These are phyloP conservation scores for Phylloporus gajari DNA, from an alignment of 1,284 basidiomycete species.

Conservation along the genomic window DNA sequence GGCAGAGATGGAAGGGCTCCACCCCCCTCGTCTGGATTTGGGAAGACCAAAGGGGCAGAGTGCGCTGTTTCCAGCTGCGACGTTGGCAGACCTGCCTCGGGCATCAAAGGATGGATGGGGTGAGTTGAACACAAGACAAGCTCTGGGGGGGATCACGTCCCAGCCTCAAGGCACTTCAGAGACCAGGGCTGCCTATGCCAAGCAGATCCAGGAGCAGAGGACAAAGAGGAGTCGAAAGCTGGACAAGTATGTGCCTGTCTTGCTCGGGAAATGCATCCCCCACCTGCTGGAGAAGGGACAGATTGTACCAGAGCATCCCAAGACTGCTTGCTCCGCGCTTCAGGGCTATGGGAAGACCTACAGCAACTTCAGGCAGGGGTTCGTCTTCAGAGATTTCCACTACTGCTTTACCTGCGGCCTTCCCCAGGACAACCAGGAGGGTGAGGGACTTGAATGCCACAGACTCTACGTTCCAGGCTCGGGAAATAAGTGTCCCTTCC, in stretches of 20 bases:
- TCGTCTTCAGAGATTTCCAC: background rate
- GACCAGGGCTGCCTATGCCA: background rate
- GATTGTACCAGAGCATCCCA: background rate
- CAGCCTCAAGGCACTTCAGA: background rate
- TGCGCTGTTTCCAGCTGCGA: background rate
- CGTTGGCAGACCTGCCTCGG: background rate
- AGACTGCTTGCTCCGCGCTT: background rate
- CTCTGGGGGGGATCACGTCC: background rate
- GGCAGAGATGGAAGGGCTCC: background rate
- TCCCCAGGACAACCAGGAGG: background rate
- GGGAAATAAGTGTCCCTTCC: background rate
- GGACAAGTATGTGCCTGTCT: constrained; percentile 1
- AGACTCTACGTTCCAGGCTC: background rate
- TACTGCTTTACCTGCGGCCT: constrained; percentile 9
- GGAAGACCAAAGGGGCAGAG: background rate
- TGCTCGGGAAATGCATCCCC: background rate
- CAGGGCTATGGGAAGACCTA: accelerated
- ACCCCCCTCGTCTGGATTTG: background rate
- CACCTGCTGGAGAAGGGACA: background rate
- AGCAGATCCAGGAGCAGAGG: background rate
- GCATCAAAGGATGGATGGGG: background rate
- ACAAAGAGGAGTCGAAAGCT: background rate
- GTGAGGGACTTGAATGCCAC: background rate
- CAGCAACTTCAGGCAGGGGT: background rate
- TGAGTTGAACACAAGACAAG: background rate